Percentiles rank a stretch among this genome's conserved stretches.
Conservation (phyloP, 345 rosid genomes). For the Trapa incisa region DNA sequence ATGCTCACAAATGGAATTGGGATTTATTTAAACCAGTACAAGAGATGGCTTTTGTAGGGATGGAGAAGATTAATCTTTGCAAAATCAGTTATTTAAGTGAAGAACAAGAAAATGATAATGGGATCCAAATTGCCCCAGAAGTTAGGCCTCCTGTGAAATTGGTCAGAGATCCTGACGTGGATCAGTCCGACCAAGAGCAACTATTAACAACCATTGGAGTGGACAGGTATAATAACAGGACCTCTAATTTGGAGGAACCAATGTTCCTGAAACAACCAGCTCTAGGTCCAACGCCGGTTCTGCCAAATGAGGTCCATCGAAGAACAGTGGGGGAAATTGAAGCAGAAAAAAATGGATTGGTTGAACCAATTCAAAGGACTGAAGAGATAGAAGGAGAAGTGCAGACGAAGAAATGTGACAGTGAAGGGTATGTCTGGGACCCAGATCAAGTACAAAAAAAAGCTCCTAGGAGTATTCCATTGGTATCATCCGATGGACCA, state of each 20-base stretch:
- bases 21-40: slow-evolving; percentile 28
- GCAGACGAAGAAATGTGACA: slow-evolving; percentile 45
- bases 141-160: slow-evolving; percentile 26
- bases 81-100: slow-evolving; percentile 20
- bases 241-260: slow-evolving; percentile 13
- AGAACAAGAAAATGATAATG: slow-evolving; percentile 14
- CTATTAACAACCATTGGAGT: slow-evolving; percentile 29
- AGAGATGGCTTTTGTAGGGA: slow-evolving; percentile 18
- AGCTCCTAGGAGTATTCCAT: slow-evolving; percentile 32
- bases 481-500: slow-evolving; percentile 55
- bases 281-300: slow-evolving; percentile 8
- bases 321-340: slow-evolving; percentile 25
- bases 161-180: slow-evolving; percentile 32
- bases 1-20: slow-evolving; percentile 47
- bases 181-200: slow-evolving; percentile 37
- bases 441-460: slow-evolving; percentile 48
- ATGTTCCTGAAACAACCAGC: slow-evolving; percentile 4
- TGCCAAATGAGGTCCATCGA: slow-evolving; percentile 24
- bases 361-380: slow-evolving; percentile 40
- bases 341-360: slow-evolving; percentile 24
- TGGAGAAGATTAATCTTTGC: slow-evolving; percentile 26
- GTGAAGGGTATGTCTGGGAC: slow-evolving; percentile 51
- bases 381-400: slow-evolving; percentile 32
- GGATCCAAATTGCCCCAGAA: slow-evolving; percentile 23
- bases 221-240: slow-evolving; percentile 19